phyloP scores from a whole-genome alignment of 169 alveolate species.

The Plasmodium relictum region DNA sequence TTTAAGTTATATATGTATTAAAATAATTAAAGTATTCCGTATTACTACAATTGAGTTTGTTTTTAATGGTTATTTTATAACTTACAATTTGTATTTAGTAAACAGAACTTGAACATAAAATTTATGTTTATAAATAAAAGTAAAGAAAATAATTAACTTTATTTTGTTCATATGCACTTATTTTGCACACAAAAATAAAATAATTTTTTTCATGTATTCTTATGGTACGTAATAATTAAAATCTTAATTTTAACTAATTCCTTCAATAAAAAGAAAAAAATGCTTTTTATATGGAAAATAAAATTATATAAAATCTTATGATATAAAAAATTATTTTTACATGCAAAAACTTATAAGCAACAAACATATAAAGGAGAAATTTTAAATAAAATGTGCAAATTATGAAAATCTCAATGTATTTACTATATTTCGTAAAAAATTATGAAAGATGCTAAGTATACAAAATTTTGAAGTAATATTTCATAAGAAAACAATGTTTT shows the following conservation, averaged over 20 bases:
- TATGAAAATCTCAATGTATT: neutral
- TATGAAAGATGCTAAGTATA: neutral
- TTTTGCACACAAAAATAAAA: conserved; percentile 42
- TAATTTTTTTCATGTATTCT: neutral
- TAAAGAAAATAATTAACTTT: neutral
- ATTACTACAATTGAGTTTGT: neutral
- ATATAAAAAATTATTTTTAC: neutral
- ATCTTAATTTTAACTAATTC: neutral
- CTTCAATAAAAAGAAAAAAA: conserved; percentile 8
- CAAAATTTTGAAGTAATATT: neutral
- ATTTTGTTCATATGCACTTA: conserved; percentile 20
- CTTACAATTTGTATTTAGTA: neutral
- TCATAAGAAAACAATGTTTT: neutral
- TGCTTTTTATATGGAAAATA: neutral
- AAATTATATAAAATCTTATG: neutral
- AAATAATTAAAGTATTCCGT: neutral
- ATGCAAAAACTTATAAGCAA: neutral
- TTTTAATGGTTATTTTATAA: neutral
- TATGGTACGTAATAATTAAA: conserved; percentile 20
- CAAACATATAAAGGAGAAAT: neutral
- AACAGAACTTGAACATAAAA: neutral
- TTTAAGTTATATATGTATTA: too few relatives aligned
- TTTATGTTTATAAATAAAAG: conserved; percentile 3
- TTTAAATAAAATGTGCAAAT: neutral
- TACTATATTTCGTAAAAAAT: neutral